Percentiles rank a stretch among this genome's conserved stretches.
Conservation (phyloP, 345 rosid species). For the Dovyalis caffra region DNA sequence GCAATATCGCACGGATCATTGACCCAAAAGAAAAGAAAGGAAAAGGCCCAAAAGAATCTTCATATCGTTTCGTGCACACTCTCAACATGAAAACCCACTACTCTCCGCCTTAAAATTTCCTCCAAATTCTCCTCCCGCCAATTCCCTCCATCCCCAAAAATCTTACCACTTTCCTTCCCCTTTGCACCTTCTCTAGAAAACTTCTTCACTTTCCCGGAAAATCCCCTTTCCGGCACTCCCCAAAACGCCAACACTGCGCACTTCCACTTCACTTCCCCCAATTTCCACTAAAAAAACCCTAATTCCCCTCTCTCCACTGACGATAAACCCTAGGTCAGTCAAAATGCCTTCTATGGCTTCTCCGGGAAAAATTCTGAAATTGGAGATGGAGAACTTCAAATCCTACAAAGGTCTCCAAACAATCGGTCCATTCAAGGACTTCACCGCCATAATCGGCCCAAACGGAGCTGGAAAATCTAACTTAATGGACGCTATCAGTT, state of each 20-base stretch:
- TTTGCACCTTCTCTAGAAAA: no score
- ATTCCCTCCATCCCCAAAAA: neutral
- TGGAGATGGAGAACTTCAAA: constrained; percentile 96
- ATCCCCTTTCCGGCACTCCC: neutral
- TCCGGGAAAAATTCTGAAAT: constrained; percentile 69
- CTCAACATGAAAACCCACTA: neutral
- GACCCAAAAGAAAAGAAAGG: no score
- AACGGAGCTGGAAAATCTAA: constrained; percentile 98
- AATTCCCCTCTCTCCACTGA: neutral
- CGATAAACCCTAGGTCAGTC: constrained; percentile 7
- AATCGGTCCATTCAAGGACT: constrained; percentile 93
- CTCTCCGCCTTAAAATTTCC: neutral
- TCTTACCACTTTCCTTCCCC: neutral
- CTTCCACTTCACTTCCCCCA: neutral
- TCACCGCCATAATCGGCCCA: constrained; percentile 97
- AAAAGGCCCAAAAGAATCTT: no score
- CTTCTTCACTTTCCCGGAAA: neutral
- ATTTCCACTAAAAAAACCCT: neutral
- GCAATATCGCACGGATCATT: no score
- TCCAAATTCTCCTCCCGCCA: constrained; percentile 21
- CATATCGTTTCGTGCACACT: neutral
- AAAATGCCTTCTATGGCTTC: constrained; percentile 64
- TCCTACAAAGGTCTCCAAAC: constrained; percentile 84
- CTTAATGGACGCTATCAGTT: constrained; percentile 98
- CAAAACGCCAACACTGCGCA: neutral